These are phyloP conservation scores for Acacia melanoxylon DNA, from an alignment of 306 rosid species.

Conservation along the genomic window DNA sequence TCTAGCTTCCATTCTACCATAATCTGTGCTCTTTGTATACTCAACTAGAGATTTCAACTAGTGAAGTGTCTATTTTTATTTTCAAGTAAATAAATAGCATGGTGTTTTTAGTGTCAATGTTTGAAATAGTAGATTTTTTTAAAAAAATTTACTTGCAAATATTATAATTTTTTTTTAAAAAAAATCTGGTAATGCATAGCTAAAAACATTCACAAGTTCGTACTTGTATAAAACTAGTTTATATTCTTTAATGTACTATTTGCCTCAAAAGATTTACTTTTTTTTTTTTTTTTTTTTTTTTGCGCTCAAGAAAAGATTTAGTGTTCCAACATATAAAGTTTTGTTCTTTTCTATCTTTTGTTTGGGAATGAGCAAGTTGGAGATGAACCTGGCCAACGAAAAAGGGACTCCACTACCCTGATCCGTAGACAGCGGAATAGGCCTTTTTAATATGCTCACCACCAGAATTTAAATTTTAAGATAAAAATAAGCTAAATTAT, in stretches of 20 bases:
- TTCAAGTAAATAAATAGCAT: not conserved
- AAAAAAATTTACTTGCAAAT: not conserved
- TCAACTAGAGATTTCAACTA: slow-evolving; percentile 7
- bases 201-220: not conserved
- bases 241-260: not conserved
- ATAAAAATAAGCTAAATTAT: not conserved
- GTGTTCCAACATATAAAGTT: not conserved
- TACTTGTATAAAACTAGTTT: no score
- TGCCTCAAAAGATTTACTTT: not conserved
- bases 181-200: not conserved
- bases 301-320: no score
- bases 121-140: not conserved
- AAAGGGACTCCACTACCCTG: not conserved
- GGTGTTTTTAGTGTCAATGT: not conserved
- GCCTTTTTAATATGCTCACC: not conserved
- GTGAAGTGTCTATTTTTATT: not conserved
- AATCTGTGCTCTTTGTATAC: slow-evolving; percentile 29
- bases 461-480: not conserved
- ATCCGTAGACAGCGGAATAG: not conserved
- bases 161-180: not conserved
- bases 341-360: not conserved
- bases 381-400: not conserved
- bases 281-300: no score
- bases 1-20: slow-evolving; percentile 9
- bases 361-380: not conserved